Percentiles rank a stretch among this genome's conserved stretches.
Evolutionary conservation across 331 rosid genomes (phyloP).

Genomic region (Acacia pycnantha): DNA sequence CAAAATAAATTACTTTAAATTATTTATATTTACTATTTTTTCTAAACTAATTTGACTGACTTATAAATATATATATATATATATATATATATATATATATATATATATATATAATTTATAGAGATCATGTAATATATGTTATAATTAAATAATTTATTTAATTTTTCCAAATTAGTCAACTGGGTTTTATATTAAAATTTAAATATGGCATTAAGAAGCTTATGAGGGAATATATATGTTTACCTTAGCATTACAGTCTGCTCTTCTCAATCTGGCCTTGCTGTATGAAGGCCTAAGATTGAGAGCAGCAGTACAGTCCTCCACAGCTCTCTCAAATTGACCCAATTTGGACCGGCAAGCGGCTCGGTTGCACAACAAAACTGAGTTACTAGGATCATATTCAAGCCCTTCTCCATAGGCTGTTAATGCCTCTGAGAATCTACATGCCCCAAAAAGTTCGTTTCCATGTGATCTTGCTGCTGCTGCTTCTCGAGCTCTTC

Average conservation of each 20-base stretch:
- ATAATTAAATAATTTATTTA: no score
- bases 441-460: slow-evolving; percentile 54
- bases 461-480: slow-evolving; percentile 70
- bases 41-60: no score
- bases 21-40: no score
- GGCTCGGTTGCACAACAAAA: slow-evolving; percentile 76
- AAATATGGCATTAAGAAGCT: no score
- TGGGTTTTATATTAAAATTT: no score
- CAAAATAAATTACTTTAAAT: no score
- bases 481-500: slow-evolving; percentile 44
- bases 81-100: no score
- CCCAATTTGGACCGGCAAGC: slow-evolving; percentile 71
- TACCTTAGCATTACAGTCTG: slow-evolving; percentile 78
- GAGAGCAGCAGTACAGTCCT: slow-evolving; percentile 69
- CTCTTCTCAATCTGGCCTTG: slow-evolving; percentile 86
- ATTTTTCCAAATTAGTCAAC: no score
- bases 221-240: background rate
- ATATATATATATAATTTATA: no score
- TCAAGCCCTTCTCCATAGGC: slow-evolving; percentile 79
- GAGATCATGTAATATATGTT: no score
- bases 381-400: slow-evolving; percentile 64
- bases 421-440: slow-evolving; percentile 63
- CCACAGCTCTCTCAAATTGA: slow-evolving; percentile 54
- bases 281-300: slow-evolving; percentile 57
- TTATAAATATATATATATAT: no score